These are phyloP conservation scores for Neofusicoccum cordaticola DNA, from an alignment of 2,329 filamentous ascomycete genomes.

Conservation along the genomic window DNA sequence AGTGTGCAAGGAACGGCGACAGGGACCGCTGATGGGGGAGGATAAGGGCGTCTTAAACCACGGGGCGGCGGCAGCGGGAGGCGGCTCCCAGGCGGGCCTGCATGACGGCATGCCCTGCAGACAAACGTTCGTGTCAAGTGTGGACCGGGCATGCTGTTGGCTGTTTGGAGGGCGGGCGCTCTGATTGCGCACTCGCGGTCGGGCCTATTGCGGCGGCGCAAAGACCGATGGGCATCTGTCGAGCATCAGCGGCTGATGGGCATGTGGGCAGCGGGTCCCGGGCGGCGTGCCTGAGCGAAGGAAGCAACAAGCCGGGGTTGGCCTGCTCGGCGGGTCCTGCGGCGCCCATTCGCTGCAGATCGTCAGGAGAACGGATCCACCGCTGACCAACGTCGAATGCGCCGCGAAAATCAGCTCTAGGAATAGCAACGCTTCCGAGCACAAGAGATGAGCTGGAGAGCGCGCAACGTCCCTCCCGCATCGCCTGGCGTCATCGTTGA, in stretches of 20 bases:
- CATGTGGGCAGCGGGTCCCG: not conserved
- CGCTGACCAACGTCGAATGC: not conserved
- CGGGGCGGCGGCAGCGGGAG: not conserved
- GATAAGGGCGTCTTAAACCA: not conserved
- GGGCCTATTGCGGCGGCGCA: not conserved
- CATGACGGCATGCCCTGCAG: not conserved
- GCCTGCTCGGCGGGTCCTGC: not conserved
- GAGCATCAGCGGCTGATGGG: constrained; percentile 5
- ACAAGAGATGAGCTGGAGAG: too few species aligned
- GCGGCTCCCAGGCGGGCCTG: not conserved
- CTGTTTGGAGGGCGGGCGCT: not conserved
- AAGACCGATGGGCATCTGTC: not conserved
- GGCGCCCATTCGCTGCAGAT: not conserved
- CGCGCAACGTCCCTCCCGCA: not conserved
- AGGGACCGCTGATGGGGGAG: not conserved
- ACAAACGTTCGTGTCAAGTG: not conserved
- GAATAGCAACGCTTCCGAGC: not conserved
- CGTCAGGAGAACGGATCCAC: not conserved
- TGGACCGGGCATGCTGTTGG: constrained; percentile 6
- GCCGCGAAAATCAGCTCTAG: not conserved
- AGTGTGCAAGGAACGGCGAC: not conserved
- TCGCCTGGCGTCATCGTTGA: not conserved
- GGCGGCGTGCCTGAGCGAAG: not conserved
- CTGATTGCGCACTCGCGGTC: not conserved
- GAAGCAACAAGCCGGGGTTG: not conserved